Conservation (phyloP, 495 filamentous ascomycete genomes). For the Neurospora tetraspora region DNA sequence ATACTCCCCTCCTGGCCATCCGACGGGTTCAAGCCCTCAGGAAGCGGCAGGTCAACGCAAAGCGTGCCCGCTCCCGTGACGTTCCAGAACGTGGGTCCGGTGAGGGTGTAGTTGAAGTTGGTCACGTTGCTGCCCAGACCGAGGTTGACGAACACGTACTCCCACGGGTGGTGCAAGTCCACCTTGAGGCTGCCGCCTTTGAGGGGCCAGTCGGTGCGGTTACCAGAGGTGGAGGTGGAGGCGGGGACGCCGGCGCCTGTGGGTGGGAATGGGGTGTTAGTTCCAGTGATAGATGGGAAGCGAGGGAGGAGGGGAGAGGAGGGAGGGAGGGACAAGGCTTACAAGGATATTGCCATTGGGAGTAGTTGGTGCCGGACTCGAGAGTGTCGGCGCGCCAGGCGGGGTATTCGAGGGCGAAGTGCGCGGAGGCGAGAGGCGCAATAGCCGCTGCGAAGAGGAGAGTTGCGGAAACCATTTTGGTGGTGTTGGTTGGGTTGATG, state of each 20-base stretch:
- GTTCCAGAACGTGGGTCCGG: slow-evolving; percentile 38
- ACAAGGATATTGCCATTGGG: slow-evolving; percentile 54
- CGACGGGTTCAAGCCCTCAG: slow-evolving; percentile 24
- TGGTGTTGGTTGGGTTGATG: background rate
- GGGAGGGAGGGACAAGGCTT: slow-evolving; percentile 8
- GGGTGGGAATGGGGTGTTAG: slow-evolving; percentile 1
- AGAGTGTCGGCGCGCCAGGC: slow-evolving; percentile 46
- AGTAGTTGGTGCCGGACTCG: slow-evolving; percentile 19
- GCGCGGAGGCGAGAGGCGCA: slow-evolving; percentile 37
- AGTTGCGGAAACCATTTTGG: slow-evolving; percentile 22
- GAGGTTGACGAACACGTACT: slow-evolving; percentile 53
- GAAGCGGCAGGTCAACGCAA: slow-evolving; percentile 43
- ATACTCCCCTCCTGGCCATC: slow-evolving; percentile 45
- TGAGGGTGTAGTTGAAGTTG: slow-evolving; percentile 51
- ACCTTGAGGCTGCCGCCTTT: slow-evolving; percentile 44
- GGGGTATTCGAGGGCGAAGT: slow-evolving; percentile 50
- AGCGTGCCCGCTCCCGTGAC: slow-evolving; percentile 51
- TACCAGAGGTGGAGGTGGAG: slow-evolving; percentile 24
- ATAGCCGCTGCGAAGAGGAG: slow-evolving; percentile 23
- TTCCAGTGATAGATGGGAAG: background rate
- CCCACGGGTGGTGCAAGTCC: slow-evolving; percentile 42
- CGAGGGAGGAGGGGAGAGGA: background rate
- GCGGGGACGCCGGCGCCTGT: slow-evolving; percentile 47
- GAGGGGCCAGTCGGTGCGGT: slow-evolving; percentile 54
- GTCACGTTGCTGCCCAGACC: slow-evolving; percentile 46